Conservation (phyloP, 2,329 filamentous ascomycete genomes). For the Aspergillus hiratsukae region DNA sequence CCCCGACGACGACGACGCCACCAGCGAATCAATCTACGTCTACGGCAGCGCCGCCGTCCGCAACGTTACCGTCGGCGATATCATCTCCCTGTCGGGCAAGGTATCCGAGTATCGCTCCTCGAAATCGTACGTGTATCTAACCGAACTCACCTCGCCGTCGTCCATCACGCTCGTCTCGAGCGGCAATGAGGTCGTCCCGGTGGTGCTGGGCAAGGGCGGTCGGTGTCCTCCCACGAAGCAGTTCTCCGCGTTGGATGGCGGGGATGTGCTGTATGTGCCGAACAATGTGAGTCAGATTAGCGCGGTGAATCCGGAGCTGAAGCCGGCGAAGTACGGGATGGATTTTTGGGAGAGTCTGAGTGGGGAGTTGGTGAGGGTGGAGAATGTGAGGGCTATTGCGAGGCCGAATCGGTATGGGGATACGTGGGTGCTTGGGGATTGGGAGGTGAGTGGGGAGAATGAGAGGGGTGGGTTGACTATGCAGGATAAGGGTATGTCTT, state of each 20-base stretch:
- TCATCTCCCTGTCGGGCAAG: slow-evolving; percentile 56
- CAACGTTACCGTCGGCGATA: slow-evolving; percentile 58
- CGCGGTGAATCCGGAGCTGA: slow-evolving; percentile 55
- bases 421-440: slow-evolving; percentile 64
- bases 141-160: slow-evolving; percentile 56
- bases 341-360: slow-evolving; percentile 70
- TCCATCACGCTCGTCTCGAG: slow-evolving; percentile 53
- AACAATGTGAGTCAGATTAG: slow-evolving; percentile 59
- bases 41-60: slow-evolving; percentile 51
- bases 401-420: slow-evolving; percentile 63
- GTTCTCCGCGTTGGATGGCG: slow-evolving; percentile 60
- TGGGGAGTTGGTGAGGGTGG: slow-evolving; percentile 64
- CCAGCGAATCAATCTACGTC: slow-evolving; percentile 64
- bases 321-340: slow-evolving; percentile 60
- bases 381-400: slow-evolving; percentile 52
- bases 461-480: slow-evolving; percentile 61
- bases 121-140: slow-evolving; percentile 57
- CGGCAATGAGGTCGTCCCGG: slow-evolving; percentile 51
- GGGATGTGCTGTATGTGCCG: slow-evolving; percentile 61
- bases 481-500: slow-evolving; percentile 46
- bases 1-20: slow-evolving; percentile 52
- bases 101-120: slow-evolving; percentile 58
- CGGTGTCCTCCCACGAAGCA: slow-evolving; percentile 56
- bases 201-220: slow-evolving; percentile 58
- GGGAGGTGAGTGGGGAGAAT: slow-evolving; percentile 60